Percentiles rank a stretch among this genome's conserved stretches.
Evolutionary conservation across 768 basidiomycete genomes (phyloP).

Genomic region (Megacollybia marginata): DNA sequence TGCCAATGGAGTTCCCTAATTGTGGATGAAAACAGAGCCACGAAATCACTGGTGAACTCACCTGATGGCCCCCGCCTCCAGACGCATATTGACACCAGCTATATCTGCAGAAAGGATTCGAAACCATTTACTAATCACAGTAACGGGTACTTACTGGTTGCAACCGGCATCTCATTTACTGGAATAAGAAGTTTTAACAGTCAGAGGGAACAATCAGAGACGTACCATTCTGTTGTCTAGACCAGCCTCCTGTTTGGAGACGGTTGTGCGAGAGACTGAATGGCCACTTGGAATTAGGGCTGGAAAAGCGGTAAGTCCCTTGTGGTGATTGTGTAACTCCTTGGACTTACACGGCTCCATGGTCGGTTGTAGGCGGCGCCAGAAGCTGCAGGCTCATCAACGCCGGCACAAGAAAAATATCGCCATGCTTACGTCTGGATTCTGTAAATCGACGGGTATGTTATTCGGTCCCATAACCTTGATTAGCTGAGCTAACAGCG

Average conservation of each 20-base stretch:
- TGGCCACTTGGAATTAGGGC: slow-evolving; percentile 54
- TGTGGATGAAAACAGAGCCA: no score
- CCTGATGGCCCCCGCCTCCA: slow-evolving; percentile 36
- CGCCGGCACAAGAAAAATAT: slow-evolving; percentile 17
- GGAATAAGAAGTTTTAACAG: background rate
- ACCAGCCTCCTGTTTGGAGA: slow-evolving; percentile 58
- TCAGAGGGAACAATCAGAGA: background rate
- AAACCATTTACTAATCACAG: slow-evolving; percentile 15
- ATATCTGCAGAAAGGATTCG: slow-evolving; percentile 3
- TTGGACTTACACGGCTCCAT: slow-evolving; percentile 35
- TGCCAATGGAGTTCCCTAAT: slow-evolving; percentile 41
- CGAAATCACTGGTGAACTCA: slow-evolving; percentile 10
- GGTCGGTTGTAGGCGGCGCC: slow-evolving; percentile 34
- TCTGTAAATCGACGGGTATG: slow-evolving; percentile 44
- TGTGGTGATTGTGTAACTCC: background rate
- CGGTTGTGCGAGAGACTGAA: slow-evolving; percentile 55
- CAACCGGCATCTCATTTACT: slow-evolving; percentile 34
- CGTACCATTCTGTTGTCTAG: slow-evolving; percentile 52
- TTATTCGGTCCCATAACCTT: slow-evolving; percentile 52
- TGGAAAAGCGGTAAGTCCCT: slow-evolving; percentile 5
- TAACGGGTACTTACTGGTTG: slow-evolving; percentile 17
- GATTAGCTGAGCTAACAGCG: slow-evolving; percentile 30
- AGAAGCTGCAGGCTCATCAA: no score
- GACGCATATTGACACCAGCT: slow-evolving; percentile 33
- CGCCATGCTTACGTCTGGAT: slow-evolving; percentile 20